Evolutionary conservation across 1,284 basidiomycete species (phyloP), one percentile per base, ranked within the genome.

Genomic region (Heliocybe sulcata): DNA sequence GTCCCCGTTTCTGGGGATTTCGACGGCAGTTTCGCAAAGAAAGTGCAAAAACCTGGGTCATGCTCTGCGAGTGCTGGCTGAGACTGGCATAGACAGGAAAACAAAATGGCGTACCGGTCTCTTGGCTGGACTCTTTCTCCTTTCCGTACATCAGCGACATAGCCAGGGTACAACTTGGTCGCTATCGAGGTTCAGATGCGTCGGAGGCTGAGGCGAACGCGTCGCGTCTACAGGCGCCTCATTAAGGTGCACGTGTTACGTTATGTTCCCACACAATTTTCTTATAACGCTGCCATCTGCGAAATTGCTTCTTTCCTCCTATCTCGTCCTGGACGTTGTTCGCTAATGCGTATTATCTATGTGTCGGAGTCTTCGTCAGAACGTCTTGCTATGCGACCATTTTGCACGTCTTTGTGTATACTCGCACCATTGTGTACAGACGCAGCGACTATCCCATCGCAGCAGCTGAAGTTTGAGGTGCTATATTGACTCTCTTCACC

Each of bases 41-140:
- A 93, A 0, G 79, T 71, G 62, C 86, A 80, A 64, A 94, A 94
- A 0, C 87, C 86, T 14, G 86, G 83, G 67, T 94, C 61, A 27
- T 57, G 52, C 35, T 63, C 62, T 60, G 33, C 1, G 25, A 33
- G 10, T 53, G 16, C 9, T 23, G 56, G 20, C 29, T 33, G 6
- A 49, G 1, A 31, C 29, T 6, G 9, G 45, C n/a, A 10, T 3
- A 35, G 12, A 47, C 19, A 53, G n/a, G 45, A 3, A 38, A 23
- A 27, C 0, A 49, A 56, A 4, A 45, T 22, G 26, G 45, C 60
- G 54, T 66, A 76, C 77, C 75, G 54, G 63, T 60, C 52, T 76
- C 80, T 35, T 79, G 76, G 42, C 76, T 74, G 3, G 65, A 62
- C 54, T 82, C 81, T 62, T 82, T 85, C 62, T 85, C 84, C 65